Base-by-base conservation (phyloP, 208 protist species). In the Trypanosoma scelopori region DNA sequence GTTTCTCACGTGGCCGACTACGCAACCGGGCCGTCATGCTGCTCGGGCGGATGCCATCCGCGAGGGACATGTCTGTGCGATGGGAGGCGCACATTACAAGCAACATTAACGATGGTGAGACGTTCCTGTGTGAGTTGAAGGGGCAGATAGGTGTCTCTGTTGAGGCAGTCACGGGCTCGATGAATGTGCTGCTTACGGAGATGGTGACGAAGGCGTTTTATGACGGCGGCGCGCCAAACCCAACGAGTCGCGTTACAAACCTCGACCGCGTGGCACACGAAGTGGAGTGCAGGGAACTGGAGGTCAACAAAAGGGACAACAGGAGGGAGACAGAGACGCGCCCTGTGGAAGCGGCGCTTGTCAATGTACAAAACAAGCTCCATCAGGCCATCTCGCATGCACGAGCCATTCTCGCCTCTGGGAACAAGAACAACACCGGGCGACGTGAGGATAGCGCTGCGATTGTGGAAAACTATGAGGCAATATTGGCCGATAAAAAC, bases 181-280 rank as follows among this genome's bases (percentile, higher is more conserved):
- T 82, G 58, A 84, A 94, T 63, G 85, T 87, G 25, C 69, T 89
- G 51, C 56, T 92, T 6, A 55, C 75, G 32, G 82, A 94, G 63
- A 71, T 92, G 30, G 56, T 55, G 25, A 78, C 76, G 5, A 75
- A 85, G 46, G 57, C 61, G 4, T 67, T 91, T 1, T 88, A 82
- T 72, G 71, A 74, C 59, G 84, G 84, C 28, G 71, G 69, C 30
- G 49, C 53, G 42, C 65, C 80, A 48, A 79, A 84, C 61, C 23
- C 70, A 15, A 79, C 55, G 59, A 78, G 71, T 63, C 62, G 69
- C 22, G 73, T 94, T 51, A 72, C 85, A 55, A 92, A 92, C 71
- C 67, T 92, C 7, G 88, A 92, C 65, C 69, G 65, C 48, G 73
- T 94, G 12, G 82, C 81, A 53, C 78, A 74, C 51, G 46, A 73